Conservation (phyloP, 768 basidiomycete species). For the Gloeophyllum trabeum region DNA sequence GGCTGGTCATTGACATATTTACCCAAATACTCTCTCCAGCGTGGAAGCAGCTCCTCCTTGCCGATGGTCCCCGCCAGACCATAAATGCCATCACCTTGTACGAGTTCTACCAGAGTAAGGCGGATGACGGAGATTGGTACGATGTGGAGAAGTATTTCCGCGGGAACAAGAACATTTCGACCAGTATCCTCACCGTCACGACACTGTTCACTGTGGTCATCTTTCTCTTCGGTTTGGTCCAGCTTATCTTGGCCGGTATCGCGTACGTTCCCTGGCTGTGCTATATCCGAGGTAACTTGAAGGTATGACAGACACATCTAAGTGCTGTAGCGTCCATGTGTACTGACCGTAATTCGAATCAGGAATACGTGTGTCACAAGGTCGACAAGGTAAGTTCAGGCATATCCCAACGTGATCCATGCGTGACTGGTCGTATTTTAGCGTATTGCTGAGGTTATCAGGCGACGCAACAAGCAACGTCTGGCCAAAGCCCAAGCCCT, state of each 20-base stretch:
- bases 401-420: slow-evolving; percentile 5
- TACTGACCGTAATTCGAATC: slow-evolving; percentile 3
- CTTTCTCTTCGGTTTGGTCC: slow-evolving; percentile 72
- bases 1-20: background rate
- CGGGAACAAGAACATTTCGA: slow-evolving; percentile 55
- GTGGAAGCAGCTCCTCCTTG: slow-evolving; percentile 82
- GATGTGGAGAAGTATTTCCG: slow-evolving; percentile 71
- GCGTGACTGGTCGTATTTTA: slow-evolving; percentile 17
- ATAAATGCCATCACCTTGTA: slow-evolving; percentile 98
- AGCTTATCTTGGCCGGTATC: slow-evolving; percentile 76
- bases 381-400: slow-evolving; percentile 73
- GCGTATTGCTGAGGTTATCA: slow-evolving; percentile 92
- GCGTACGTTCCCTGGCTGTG: slow-evolving; percentile 90
- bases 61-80: slow-evolving; percentile 93
- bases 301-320: slow-evolving; percentile 36
- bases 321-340: slow-evolving; percentile 3
- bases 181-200: slow-evolving; percentile 76
- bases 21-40: slow-evolving; percentile 25
- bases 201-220: slow-evolving; percentile 86
- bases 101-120: slow-evolving; percentile 66
- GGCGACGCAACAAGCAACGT: slow-evolving; percentile 81
- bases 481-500: slow-evolving; percentile 68
- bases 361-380: slow-evolving; percentile 98
- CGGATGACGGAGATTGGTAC: slow-evolving; percentile 38
- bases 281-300: slow-evolving; percentile 94